These are phyloP conservation scores for Lachnellula suecica DNA, from an alignment of 2,329 filamentous ascomycete genomes.

Conservation along the genomic window DNA sequence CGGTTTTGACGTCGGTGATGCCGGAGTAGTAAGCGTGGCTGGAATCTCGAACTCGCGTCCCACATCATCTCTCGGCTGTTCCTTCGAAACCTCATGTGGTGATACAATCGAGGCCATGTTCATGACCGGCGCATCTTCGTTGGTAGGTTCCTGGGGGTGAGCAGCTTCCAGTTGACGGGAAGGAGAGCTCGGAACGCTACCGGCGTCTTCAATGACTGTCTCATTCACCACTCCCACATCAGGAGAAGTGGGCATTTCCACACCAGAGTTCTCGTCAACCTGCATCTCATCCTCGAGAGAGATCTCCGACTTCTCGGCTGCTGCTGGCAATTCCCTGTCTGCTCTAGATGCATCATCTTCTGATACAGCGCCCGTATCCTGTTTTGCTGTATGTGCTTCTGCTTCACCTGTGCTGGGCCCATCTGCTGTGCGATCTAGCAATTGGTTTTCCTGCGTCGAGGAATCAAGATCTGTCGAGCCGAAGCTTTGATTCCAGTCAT, in stretches of 20 bases:
- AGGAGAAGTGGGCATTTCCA: neutral
- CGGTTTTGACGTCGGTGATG: neutral
- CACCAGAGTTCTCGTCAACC: neutral
- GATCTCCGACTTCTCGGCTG: neutral
- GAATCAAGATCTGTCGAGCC: conserved; percentile 16
- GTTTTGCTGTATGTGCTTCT: neutral
- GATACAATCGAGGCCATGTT: neutral
- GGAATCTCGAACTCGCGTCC: neutral
- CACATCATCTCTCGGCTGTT: neutral
- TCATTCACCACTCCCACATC: conserved; percentile 11
- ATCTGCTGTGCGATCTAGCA: neutral
- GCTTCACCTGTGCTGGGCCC: neutral
- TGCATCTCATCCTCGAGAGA: neutral
- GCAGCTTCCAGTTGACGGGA: neutral
- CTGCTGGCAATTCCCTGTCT: neutral
- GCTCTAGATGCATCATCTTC: neutral
- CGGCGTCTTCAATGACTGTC: conserved; percentile 10
- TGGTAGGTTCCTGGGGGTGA: too few relatives aligned
- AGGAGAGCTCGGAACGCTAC: neutral
- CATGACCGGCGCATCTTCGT: neutral
- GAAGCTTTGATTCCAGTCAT: conserved; percentile 4
- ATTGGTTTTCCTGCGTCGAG: neutral
- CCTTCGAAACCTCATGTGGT: neutral
- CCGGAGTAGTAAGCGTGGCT: neutral
- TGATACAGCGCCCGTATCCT: neutral